These are phyloP conservation scores for Trichoderma virens DNA, from an alignment of 495 filamentous ascomycete genomes.

Conservation along the genomic window DNA sequence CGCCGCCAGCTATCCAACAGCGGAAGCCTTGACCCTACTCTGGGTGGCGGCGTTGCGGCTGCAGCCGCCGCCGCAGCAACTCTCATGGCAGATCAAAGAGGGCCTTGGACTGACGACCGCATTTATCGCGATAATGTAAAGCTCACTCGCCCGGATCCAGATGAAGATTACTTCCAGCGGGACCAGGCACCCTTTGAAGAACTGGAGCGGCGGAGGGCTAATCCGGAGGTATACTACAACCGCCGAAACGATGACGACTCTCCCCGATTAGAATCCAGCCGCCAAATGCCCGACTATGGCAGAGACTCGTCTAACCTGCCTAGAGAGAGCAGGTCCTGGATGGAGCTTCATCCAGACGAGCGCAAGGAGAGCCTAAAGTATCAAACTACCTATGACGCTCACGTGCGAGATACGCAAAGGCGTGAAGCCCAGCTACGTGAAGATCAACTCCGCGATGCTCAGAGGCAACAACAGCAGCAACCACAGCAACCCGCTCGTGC, in stretches of 20 bases:
- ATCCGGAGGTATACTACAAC: neutral
- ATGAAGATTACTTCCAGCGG: slow-evolving; percentile 15
- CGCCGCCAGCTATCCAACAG: slow-evolving; percentile 19
- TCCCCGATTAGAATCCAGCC: neutral
- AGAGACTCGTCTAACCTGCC: neutral
- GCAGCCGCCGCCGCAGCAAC: slow-evolving; percentile 35
- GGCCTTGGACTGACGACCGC: slow-evolving; percentile 15
- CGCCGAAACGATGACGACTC: slow-evolving; percentile 3
- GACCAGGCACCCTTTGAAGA: slow-evolving; percentile 13
- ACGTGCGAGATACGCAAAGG: neutral
- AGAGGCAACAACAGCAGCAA: neutral
- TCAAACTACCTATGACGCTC: slow-evolving; percentile 2
- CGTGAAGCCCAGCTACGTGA: neutral
- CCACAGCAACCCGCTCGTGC: neutral
- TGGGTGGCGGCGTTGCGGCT: slow-evolving; percentile 41
- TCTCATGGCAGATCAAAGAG: slow-evolving; percentile 32
- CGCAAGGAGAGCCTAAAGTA: slow-evolving; percentile 1
- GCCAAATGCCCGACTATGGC: neutral
- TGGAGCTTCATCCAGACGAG: neutral
- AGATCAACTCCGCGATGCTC: neutral
- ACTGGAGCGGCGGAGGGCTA: neutral
- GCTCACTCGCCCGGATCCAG: neutral
- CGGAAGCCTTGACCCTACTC: slow-evolving; percentile 32
- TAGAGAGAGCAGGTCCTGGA: neutral
- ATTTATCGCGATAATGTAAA: slow-evolving; percentile 2